Evolutionary conservation across 257 asterid species (phyloP), one percentile per base, ranked within the genome.

Genomic region (Salvia miltiorrhiza): DNA sequence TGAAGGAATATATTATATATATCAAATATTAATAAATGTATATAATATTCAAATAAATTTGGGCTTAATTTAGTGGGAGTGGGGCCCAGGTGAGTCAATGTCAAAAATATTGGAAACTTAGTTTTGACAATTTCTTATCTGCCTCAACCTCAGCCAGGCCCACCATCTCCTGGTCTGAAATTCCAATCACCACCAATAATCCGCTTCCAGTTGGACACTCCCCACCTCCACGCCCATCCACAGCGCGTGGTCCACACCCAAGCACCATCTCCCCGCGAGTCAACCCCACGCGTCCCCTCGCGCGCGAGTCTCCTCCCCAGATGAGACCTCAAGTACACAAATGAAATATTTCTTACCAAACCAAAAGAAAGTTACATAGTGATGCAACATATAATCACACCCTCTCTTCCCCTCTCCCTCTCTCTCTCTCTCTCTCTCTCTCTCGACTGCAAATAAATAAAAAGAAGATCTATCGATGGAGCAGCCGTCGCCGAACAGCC

Each of bases 111-210:
- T 77, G 77, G 80, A 78, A 74, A 76, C 60, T 69, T 32, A 33
- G 69, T 30, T 74, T 86, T 80, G 84, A 84, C 80, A 75, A 78
- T 68, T 77, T 82, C 77, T 52, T 59, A 43, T 33, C 67, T n/a
- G 48, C 63, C 70, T 2, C 17, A 0, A 63, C 35, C 35, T 30
- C 35, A 41, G 47, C 58, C n/a, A n/a, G n/a, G n/a, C 65, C 80
- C 86, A 76, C 77, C 78, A 57, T 37, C 74, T 40, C 79, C 78
- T 72, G 58, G 74, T 74, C 85, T 71, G 73, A 77, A 73, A 78
- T 78, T 79, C 87, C 90, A 73, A 82, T n/a, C 84, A 65, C 79
- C 63, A 60, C 81, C 85, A 83, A 78, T 74, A 26, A 50, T 67
- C 73, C 76, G 62, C 35, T 69, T 69, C 69, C 86, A 70, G 67